These are phyloP conservation scores for Pseudozyma sp. DNA, from an alignment of 1,284 basidiomycete genomes.

Conservation along the genomic window DNA sequence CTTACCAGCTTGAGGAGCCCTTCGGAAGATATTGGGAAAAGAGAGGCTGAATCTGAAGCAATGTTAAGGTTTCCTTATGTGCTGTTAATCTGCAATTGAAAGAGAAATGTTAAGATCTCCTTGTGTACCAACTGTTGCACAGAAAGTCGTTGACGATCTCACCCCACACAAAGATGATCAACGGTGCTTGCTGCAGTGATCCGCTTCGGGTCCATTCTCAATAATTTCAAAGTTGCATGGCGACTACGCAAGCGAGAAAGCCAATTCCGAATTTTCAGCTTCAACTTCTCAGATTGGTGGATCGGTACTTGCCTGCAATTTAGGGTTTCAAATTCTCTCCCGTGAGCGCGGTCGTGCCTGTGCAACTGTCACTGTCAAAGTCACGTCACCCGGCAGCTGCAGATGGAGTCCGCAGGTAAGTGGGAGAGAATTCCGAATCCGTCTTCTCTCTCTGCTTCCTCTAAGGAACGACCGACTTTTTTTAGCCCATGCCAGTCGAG, in stretches of 20 bases:
- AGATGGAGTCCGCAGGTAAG: not conserved
- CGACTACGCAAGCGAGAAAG: not conserved
- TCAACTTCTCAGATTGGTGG: conserved; percentile 4
- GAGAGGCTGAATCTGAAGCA: too few relatives aligned
- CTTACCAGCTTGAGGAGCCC: too few relatives aligned
- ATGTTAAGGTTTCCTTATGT: too few relatives aligned
- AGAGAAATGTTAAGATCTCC: too few relatives aligned
- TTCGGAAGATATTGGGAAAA: too few relatives aligned
- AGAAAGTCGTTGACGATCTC: not conserved
- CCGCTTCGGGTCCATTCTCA: not conserved
- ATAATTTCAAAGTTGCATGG: not conserved
- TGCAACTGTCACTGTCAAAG: conserved; percentile 2
- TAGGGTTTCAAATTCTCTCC: not conserved
- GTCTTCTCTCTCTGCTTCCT: not conserved
- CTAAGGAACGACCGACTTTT: too few relatives aligned
- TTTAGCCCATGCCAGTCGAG: too few relatives aligned
- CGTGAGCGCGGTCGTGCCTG: not conserved
- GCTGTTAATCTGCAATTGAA: too few relatives aligned
- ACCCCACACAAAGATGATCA: conserved; percentile 3
- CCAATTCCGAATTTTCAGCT: not conserved
- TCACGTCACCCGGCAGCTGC: conserved; percentile 36
- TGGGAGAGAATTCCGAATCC: conserved; percentile 5
- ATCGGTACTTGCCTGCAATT: not conserved
- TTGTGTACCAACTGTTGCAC: too few relatives aligned
- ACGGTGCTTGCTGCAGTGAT: not conserved